Conservation (phyloP, 768 basidiomycete genomes). For the Tulasnella sp. region DNA sequence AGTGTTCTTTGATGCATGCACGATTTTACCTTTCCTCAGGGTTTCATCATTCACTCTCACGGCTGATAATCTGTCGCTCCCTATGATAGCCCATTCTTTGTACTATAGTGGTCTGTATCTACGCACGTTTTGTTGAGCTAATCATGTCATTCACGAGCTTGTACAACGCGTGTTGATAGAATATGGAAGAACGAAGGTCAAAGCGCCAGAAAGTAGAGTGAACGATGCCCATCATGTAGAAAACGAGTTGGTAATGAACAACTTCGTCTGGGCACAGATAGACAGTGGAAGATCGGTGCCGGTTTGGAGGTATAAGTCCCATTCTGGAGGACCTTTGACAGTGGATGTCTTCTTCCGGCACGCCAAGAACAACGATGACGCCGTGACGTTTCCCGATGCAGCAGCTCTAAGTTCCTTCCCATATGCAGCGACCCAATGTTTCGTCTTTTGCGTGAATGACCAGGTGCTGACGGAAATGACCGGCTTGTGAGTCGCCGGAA, state of each 20-base stretch:
- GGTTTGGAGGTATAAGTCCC: constrained; percentile 11
- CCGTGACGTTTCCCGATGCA: background rate
- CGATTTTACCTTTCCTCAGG: background rate
- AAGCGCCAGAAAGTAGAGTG: no score
- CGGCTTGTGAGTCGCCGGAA: no score
- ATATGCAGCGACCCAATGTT: background rate
- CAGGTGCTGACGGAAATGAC: background rate
- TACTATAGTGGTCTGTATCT: no score
- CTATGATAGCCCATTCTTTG: no score
- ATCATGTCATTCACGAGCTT: no score
- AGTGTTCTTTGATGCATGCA: background rate
- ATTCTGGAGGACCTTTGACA: background rate
- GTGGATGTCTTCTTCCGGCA: background rate
- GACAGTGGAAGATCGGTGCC: constrained; percentile 1
- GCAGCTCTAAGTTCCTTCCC: background rate
- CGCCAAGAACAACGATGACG: background rate
- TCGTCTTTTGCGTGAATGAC: background rate
- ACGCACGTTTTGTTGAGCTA: no score
- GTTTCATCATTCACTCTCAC: no score
- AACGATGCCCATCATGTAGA: no score
- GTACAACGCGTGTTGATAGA: no score
- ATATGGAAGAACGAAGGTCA: no score
- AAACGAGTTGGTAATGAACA: background rate
- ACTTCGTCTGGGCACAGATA: background rate
- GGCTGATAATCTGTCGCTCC: no score